These are phyloP conservation scores for Podosphaera xanthii DNA, from an alignment of 2,329 filamentous ascomycete genomes.

Conservation along the genomic window DNA sequence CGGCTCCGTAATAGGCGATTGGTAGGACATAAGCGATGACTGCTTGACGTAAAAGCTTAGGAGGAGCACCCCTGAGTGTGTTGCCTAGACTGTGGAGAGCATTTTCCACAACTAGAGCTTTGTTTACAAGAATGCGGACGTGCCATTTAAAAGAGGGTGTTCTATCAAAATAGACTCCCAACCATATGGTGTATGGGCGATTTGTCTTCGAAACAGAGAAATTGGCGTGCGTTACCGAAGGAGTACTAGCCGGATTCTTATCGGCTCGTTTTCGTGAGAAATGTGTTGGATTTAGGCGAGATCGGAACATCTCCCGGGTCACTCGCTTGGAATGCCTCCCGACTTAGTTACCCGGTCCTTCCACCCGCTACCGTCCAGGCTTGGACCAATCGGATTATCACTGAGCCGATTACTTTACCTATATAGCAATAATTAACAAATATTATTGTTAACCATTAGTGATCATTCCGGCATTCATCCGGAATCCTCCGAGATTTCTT, in stretches of 20 bases:
- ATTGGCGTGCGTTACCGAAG: neutral
- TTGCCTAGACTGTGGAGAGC: neutral
- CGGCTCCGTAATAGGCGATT: neutral
- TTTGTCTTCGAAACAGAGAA: neutral
- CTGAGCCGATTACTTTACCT: too few species aligned
- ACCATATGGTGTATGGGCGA: neutral
- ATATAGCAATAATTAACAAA: too few species aligned
- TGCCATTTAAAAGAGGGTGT: neutral
- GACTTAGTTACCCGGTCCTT: too few species aligned
- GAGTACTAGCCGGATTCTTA: neutral
- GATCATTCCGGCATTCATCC: too few species aligned
- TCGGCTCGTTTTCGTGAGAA: neutral
- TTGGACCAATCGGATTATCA: too few species aligned
- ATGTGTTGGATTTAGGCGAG: too few species aligned
- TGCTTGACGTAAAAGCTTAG: neutral
- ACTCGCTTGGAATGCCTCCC: too few species aligned
- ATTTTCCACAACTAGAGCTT: neutral
- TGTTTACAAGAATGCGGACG: neutral
- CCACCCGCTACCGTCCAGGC: too few species aligned
- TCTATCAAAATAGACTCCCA: neutral
- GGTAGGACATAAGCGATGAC: neutral
- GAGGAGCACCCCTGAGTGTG: neutral
- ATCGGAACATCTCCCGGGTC: too few species aligned
- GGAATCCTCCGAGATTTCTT: too few species aligned
- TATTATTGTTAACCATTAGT: too few species aligned